phyloP scores from a whole-genome alignment of 2,329 filamentous ascomycete species.

The Phaeosphaeria sp. region DNA sequence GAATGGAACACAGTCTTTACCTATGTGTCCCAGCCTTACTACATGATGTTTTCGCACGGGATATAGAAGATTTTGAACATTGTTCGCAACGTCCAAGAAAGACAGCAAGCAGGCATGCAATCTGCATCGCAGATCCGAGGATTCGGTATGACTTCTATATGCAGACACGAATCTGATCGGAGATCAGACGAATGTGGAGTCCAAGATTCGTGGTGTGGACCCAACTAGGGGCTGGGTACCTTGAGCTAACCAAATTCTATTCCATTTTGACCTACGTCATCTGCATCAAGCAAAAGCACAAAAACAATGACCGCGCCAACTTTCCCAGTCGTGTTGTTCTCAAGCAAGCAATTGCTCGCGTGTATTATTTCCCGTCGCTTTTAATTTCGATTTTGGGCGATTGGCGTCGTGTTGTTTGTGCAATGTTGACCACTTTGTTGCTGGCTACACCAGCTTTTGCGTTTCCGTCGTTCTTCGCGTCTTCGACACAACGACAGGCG shows the following conservation, averaged over 20 bases:
- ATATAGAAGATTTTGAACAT: too few species aligned
- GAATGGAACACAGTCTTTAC: background rate
- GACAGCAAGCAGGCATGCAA: too few species aligned
- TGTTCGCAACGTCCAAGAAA: too few species aligned
- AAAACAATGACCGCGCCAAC: background rate
- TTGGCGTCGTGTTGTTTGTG: background rate
- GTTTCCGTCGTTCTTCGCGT: slow-evolving; percentile 20
- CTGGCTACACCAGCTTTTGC: slow-evolving; percentile 28
- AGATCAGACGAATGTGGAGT: background rate
- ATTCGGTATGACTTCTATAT: background rate
- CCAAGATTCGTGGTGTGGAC: background rate
- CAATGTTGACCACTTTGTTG: slow-evolving; percentile 22
- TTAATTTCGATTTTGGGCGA: background rate
- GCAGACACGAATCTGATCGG: background rate
- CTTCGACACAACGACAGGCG: slow-evolving; percentile 14
- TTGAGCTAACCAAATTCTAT: background rate
- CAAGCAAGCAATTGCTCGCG: background rate
- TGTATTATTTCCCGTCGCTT: background rate
- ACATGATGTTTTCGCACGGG: too few species aligned
- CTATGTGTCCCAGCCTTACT: too few species aligned
- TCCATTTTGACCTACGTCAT: background rate
- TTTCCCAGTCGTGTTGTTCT: background rate
- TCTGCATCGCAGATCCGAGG: too few species aligned
- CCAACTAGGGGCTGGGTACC: background rate
- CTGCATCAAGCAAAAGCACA: background rate